Evolutionary conservation across 2,329 filamentous ascomycete species (phyloP).

Genomic region (Pyrenochaeta sp.): DNA sequence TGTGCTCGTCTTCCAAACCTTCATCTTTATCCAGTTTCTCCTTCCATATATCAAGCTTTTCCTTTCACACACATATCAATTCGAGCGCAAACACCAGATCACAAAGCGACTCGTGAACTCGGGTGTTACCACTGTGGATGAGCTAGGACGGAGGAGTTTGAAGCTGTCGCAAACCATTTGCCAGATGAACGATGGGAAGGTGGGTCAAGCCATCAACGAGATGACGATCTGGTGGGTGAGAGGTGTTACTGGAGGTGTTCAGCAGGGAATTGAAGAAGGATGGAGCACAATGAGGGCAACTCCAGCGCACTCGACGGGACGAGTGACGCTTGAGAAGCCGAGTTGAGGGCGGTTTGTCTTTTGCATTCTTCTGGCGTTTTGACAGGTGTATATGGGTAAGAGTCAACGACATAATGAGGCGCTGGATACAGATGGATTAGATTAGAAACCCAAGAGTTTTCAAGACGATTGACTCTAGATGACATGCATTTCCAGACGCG

Average conservation of each 20-base stretch:
- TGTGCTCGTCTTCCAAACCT: constrained; percentile 63
- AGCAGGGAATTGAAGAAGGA: constrained; percentile 67
- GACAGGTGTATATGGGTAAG: background rate
- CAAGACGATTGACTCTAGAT: too few species aligned
- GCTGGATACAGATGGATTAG: too few species aligned
- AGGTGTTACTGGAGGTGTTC: constrained; percentile 70
- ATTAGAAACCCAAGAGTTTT: too few species aligned
- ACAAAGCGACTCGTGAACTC: constrained; percentile 64
- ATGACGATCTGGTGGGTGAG: constrained; percentile 68
- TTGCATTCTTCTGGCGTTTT: background rate
- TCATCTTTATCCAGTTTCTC: constrained; percentile 67
- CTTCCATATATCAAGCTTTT: constrained; percentile 67
- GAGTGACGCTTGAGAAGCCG: constrained; percentile 13
- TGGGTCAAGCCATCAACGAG: constrained; percentile 66
- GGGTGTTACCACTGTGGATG: constrained; percentile 61
- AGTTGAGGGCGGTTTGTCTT: constrained; percentile 3
- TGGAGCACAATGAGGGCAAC: constrained; percentile 54
- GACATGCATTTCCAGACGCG: too few species aligned
- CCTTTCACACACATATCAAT: constrained; percentile 62
- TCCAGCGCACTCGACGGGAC: constrained; percentile 2
- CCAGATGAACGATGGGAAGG: constrained; percentile 68
- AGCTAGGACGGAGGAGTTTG: constrained; percentile 60
- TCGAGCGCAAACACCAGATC: constrained; percentile 72
- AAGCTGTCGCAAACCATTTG: constrained; percentile 63
- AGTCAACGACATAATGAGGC: background rate